Conservation (phyloP, 352 stramenopile species). For the Pythium rhizo-oryzae region DNA sequence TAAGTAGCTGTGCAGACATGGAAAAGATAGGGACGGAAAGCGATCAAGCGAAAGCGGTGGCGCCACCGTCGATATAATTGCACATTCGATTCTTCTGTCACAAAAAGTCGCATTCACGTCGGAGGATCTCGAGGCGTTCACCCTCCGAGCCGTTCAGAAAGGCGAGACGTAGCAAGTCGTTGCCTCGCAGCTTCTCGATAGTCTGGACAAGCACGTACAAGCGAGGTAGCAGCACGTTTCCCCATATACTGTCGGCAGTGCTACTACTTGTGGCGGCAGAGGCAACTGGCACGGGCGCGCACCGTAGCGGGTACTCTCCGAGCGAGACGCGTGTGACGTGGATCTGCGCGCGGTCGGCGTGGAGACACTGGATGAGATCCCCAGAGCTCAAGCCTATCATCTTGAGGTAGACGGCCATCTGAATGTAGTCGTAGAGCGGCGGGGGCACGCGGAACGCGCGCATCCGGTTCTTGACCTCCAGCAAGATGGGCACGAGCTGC, state of each 20-base stretch:
- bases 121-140: conserved; percentile 52
- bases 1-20: conserved; percentile 18
- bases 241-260: conserved; percentile 48
- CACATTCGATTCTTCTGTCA: conserved; percentile 23
- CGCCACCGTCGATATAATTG: neutral
- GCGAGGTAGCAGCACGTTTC: conserved; percentile 59
- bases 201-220: conserved; percentile 53
- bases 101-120: conserved; percentile 57
- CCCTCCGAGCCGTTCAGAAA: conserved; percentile 60
- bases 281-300: neutral
- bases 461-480: conserved; percentile 84
- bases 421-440: conserved; percentile 74
- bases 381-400: conserved; percentile 62
- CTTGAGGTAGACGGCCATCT: conserved; percentile 86
- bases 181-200: conserved; percentile 49
- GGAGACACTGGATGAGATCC: conserved; percentile 74
- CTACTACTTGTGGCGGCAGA: neutral
- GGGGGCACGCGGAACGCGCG: conserved; percentile 56
- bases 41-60: neutral
- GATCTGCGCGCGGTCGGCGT: conserved; percentile 48
- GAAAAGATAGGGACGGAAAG: neutral
- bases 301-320: conserved; percentile 39
- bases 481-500: conserved; percentile 57
- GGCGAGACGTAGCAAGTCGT: conserved; percentile 56
- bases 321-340: conserved; percentile 58